Evolutionary conservation across 257 asterid species (phyloP).

Genomic region (Solanum phureja): DNA sequence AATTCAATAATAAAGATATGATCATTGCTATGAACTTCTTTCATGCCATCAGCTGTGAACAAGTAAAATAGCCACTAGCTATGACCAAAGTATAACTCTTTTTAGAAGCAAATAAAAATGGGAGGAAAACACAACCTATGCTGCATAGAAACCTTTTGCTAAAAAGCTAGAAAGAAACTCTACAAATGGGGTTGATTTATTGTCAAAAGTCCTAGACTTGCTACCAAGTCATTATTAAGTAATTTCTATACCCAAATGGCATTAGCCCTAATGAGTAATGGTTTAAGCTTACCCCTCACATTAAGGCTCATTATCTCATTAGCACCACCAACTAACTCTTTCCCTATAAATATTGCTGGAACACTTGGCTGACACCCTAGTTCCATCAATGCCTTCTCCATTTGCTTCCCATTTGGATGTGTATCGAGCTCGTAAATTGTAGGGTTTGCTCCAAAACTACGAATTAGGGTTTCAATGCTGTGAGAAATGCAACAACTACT

Average conservation of each 20-base stretch:
- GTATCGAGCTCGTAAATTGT: neutral
- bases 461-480: neutral
- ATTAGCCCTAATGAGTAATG: neutral
- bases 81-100: neutral
- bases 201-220: neutral
- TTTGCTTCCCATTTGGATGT: neutral
- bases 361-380: neutral
- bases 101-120: neutral
- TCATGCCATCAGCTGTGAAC: neutral
- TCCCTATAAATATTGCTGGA: neutral
- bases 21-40: neutral
- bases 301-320: neutral
- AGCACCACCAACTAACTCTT: neutral
- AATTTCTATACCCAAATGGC: neutral
- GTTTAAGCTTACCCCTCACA: neutral
- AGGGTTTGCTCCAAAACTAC: neutral
- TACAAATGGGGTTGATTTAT: neutral
- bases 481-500: neutral
- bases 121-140: neutral
- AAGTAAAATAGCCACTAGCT: neutral
- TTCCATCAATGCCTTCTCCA: neutral
- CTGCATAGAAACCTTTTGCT: neutral
- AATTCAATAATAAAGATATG: neutral
- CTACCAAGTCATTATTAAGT: neutral
- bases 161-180: neutral